Evolutionary conservation across 192 early-diverging fungal species (phyloP).

Genomic region (Podila epigama): DNA sequence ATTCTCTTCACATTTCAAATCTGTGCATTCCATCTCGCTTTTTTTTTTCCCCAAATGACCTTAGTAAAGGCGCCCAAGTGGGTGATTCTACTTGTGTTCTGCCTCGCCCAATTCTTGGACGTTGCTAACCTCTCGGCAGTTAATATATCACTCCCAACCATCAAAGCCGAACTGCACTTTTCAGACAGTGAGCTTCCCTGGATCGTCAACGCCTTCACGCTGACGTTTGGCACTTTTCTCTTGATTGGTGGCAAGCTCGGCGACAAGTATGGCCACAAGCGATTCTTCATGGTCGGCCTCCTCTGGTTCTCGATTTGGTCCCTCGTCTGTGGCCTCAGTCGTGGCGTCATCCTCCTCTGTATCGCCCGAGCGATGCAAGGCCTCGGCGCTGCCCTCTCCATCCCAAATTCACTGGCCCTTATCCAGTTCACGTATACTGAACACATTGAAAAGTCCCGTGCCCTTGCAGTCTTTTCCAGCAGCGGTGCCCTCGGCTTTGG

Average conservation of each 20-base stretch:
- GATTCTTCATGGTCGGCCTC: conserved; percentile 32
- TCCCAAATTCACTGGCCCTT: conserved; percentile 49
- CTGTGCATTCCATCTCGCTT: too few species aligned
- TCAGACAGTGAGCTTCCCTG: conserved; percentile 46
- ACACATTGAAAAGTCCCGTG: conserved; percentile 35
- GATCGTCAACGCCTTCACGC: conserved; percentile 49
- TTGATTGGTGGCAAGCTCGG: conserved; percentile 51
- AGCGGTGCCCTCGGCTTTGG: conserved; percentile 44
- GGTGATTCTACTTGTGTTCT: conserved; percentile 41
- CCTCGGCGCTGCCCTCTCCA: conserved; percentile 45
- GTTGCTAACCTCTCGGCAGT: conserved; percentile 52
- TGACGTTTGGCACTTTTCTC: conserved; percentile 52
- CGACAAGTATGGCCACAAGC: conserved; percentile 54
- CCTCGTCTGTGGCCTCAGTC: conserved; percentile 40
- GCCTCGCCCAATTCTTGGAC: conserved; percentile 49
- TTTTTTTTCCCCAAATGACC: too few species aligned
- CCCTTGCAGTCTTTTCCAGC: conserved; percentile 41
- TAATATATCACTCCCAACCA: conserved; percentile 52
- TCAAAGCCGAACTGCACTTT: conserved; percentile 44
- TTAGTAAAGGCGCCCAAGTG: conserved; percentile 31
- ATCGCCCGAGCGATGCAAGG: conserved; percentile 48
- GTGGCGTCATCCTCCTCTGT: conserved; percentile 31
- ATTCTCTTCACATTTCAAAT: too few species aligned
- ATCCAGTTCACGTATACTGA: conserved; percentile 46
- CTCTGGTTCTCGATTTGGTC: conserved; percentile 52